Evolutionary conservation across 768 basidiomycete species (phyloP).

Genomic region (Cystofilobasidium ferigula): DNA sequence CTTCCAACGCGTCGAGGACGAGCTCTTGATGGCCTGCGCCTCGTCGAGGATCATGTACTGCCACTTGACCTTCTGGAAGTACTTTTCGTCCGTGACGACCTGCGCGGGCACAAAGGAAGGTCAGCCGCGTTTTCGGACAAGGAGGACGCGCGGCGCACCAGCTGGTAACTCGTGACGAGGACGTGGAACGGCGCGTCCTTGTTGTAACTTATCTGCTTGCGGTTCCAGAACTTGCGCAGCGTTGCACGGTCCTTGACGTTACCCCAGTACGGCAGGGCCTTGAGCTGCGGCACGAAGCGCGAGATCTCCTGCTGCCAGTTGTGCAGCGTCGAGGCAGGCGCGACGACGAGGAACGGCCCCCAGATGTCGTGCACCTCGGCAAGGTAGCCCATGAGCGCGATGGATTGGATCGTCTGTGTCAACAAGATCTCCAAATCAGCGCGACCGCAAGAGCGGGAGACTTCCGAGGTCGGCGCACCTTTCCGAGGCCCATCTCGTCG

Average conservation of each 20-base stretch:
- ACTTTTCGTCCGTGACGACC: constrained; percentile 94
- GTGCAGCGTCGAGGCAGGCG: constrained; percentile 91
- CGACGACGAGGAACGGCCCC: constrained; percentile 97
- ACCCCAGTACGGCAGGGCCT: constrained; percentile 97
- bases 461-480: too few relatives aligned
- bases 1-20: constrained; percentile 91
- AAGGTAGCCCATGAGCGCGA: constrained; percentile 86
- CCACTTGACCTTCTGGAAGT: constrained; percentile 96
- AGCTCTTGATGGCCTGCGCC: constrained; percentile 98
- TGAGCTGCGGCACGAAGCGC: constrained; percentile 83
- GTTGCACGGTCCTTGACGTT: constrained; percentile 91
- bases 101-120: constrained; percentile 32
- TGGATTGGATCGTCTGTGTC: constrained; percentile 79
- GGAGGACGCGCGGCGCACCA: constrained; percentile 46
- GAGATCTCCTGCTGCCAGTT: constrained; percentile 99
- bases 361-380: constrained; percentile 96
- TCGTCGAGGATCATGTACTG: constrained; percentile 99
- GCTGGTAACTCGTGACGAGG: constrained; percentile 90
- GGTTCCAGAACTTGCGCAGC: constrained; percentile 93
- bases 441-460: constrained; percentile 11
- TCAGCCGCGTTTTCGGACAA: not conserved
- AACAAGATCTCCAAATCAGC: not conserved
- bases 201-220: constrained; percentile 90
- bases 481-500: constrained; percentile 82
- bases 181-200: constrained; percentile 94